Conservation (phyloP, 2,329 filamentous ascomycete species). For the Dissoconium aciculare region DNA sequence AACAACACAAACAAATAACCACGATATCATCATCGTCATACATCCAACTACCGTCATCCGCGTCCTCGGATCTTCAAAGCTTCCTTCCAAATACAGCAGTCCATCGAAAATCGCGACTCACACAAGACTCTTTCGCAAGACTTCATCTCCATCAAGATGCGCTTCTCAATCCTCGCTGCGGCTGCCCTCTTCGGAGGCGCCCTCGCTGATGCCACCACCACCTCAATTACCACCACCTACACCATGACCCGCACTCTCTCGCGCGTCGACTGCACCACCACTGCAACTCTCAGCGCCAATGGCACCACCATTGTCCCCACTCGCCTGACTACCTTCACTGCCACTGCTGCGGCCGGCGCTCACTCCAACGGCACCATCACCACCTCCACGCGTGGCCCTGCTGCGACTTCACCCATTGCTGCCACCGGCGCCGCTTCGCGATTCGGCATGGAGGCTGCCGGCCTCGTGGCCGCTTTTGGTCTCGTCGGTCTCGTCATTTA, state of each 20-base stretch:
- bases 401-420: conserved; percentile 5
- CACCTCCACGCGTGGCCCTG: conserved; percentile 4
- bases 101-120: conserved; percentile 1
- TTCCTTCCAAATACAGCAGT: not conserved
- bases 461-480: conserved; percentile 11
- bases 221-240: conserved; percentile 13
- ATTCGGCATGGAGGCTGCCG: conserved; percentile 8
- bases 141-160: too few species aligned
- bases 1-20: too few species aligned
- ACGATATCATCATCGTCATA: too few species aligned
- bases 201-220: conserved; percentile 5
- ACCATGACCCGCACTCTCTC: conserved; percentile 16
- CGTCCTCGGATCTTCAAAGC: too few species aligned
- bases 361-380: conserved; percentile 11
- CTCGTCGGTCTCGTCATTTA: conserved; percentile 11
- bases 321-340: not conserved
- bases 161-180: conserved; percentile 14
- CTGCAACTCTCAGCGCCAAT: conserved; percentile 13
- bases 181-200: conserved; percentile 8
- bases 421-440: conserved; percentile 9
- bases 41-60: too few species aligned
- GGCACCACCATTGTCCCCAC: conserved; percentile 1
- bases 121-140: conserved; percentile 9
- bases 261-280: conserved; percentile 17
- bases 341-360: conserved; percentile 3